A percentile compares a stretch with the other conserved stretches of the same genome.
Conservation (phyloP, 306 rosid genomes). For the Sesbania bispinosa region DNA sequence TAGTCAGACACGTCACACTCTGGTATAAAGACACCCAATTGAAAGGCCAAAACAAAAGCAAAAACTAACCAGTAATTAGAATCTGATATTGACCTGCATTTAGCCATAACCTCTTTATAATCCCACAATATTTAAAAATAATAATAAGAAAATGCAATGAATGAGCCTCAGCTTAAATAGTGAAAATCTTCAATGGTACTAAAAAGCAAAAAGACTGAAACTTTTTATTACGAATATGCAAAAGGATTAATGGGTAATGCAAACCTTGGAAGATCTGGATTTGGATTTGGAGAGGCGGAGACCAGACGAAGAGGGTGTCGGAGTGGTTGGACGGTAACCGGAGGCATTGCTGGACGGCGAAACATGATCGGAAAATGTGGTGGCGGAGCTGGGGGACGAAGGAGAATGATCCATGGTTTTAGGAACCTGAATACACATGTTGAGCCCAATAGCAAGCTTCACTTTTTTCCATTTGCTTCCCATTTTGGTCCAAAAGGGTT, state of each 20-base stretch:
- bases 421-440: conserved; percentile 65
- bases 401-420: conserved; percentile 48
- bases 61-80: conserved; percentile 13
- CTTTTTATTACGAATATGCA: not conserved
- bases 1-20: conserved; percentile 43
- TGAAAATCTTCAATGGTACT: not conserved
- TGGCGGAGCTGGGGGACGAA: conserved; percentile 29
- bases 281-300: conserved; percentile 57
- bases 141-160: not conserved
- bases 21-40: too few relatives aligned
- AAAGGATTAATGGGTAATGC: conserved; percentile 17
- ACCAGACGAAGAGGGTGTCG: conserved; percentile 66
- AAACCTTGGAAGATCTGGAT: conserved; percentile 72
- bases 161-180: not conserved
- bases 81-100: conserved; percentile 18
- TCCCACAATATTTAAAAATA: too few relatives aligned
- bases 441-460: conserved; percentile 70
- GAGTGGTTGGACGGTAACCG: conserved; percentile 41
- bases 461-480: conserved; percentile 87
- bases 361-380: conserved; percentile 32
- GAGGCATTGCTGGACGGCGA: conserved; percentile 39
- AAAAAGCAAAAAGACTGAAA: not conserved
- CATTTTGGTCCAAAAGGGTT: conserved; percentile 29
- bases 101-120: too few relatives aligned
- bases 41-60: conserved; percentile 13